Evolutionary conservation across 805 yeast species (phyloP).

Genomic region (Cyberlindnera mycetangii): DNA sequence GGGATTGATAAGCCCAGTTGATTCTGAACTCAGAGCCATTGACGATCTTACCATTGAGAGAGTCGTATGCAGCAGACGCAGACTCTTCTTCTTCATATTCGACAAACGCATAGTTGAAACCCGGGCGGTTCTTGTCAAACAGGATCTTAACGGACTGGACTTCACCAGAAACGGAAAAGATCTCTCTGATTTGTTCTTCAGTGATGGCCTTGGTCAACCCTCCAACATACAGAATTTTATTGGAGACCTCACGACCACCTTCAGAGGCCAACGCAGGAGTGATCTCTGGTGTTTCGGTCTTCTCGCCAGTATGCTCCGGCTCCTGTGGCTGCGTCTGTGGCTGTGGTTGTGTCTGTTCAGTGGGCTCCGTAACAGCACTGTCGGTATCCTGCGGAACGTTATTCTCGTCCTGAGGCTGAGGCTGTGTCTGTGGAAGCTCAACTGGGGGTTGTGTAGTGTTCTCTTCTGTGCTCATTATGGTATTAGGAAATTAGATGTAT

Average conservation of each 20-base stretch:
- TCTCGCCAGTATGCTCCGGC: neutral
- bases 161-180: conserved; percentile 60
- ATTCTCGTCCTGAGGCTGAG: neutral
- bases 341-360: neutral
- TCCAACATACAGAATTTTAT: conserved; percentile 74
- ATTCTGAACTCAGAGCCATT: conserved; percentile 57
- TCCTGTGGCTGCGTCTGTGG: conserved; percentile 1
- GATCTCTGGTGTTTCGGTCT: conserved; percentile 25
- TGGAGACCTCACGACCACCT: conserved; percentile 80
- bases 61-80: conserved; percentile 61
- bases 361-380: neutral
- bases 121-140: conserved; percentile 69
- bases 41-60: conserved; percentile 52
- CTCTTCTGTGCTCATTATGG: conserved; percentile 11
- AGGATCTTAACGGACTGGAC: conserved; percentile 66
- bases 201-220: conserved; percentile 61
- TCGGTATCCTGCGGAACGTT: neutral
- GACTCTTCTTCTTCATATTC: conserved; percentile 58
- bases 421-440: conserved; percentile 3
- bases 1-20: conserved; percentile 84
- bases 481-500: neutral
- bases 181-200: conserved; percentile 59
- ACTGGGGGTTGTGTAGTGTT: neutral
- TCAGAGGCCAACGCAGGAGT: conserved; percentile 68
- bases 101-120: conserved; percentile 80